Percentiles rank a stretch among this genome's conserved stretches.
Conservation (phyloP, 139 green algal genomes). For the Limnomonas spitsbergensis region DNA sequence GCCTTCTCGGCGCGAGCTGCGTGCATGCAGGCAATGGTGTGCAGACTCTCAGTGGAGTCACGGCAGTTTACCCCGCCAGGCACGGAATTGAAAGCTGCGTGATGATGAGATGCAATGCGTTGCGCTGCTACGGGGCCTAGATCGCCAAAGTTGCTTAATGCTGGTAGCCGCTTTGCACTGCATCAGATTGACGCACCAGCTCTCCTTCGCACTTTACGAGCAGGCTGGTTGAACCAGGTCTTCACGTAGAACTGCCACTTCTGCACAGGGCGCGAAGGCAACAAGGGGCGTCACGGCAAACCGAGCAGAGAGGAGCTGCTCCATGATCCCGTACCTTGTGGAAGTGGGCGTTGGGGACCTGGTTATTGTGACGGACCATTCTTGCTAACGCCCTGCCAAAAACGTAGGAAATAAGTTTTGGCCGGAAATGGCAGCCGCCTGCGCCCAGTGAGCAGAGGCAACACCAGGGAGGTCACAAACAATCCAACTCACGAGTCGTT, state of each 20-base stretch:
- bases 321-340: constrained; percentile 72
- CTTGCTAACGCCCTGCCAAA: constrained; percentile 20
- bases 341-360: constrained; percentile 88
- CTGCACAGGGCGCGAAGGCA: constrained; percentile 30
- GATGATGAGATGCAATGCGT: no score
- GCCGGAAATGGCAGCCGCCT: neutral
- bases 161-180: no score
- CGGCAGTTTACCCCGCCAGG: no score
- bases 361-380: constrained; percentile 88
- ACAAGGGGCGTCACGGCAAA: neutral
- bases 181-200: constrained; percentile 57
- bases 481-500: neutral
- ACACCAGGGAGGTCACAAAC: no score
- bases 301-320: neutral
- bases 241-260: constrained; percentile 84
- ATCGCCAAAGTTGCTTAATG: no score
- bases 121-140: no score
- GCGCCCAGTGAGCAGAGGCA: no score
- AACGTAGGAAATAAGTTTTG: neutral
- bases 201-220: constrained; percentile 82
- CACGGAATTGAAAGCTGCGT: no score
- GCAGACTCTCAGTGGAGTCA: no score
- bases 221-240: constrained; percentile 99
- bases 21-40: neutral
- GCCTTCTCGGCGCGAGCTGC: constrained; percentile 92